Percentiles rank a stretch among this genome's conserved stretches.
Conservation (phyloP, 1,139 yeast species). For the Pichia sp. region DNA sequence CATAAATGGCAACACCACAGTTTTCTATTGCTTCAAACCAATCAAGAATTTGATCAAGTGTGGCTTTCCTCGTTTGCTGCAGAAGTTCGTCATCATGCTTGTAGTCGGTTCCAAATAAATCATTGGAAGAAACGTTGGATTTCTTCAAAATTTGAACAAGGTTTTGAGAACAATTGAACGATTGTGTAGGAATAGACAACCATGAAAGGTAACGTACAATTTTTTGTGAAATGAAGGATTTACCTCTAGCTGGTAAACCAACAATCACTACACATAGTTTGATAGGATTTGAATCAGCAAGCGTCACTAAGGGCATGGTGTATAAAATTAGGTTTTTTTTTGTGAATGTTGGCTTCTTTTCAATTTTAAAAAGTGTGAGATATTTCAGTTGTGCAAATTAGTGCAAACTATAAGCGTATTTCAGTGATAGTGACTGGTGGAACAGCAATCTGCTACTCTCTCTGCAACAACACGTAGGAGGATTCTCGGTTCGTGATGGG, state of each 20-base stretch:
- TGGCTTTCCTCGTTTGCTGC: constrained; percentile 27
- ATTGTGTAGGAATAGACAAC: constrained; percentile 80
- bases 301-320: constrained; percentile 64
- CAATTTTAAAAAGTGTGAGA: too few species aligned
- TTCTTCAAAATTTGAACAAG: constrained; percentile 5
- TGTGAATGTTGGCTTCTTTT: constrained; percentile 2
- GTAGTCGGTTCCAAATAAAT: constrained; percentile 40
- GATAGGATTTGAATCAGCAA: constrained; percentile 63
- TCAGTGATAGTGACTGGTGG: too few species aligned
- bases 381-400: too few species aligned
- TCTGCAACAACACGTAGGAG: too few species aligned
- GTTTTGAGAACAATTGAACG: constrained; percentile 81
- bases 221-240: constrained; percentile 73
- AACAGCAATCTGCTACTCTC: too few species aligned
- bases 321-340: constrained; percentile 4
- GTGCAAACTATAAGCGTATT: too few species aligned
- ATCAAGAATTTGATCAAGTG: constrained; percentile 74
- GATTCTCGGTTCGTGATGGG: background rate
- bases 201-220: constrained; percentile 84
- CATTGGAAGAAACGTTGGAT: constrained; percentile 5
- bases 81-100: constrained; percentile 32
- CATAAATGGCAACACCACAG: constrained; percentile 76
- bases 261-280: constrained; percentile 73
- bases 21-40: constrained; percentile 83
- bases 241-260: constrained; percentile 70